These are phyloP conservation scores for Blastocystis sp. DNA, from an alignment of 352 stramenopile genomes.

Conservation along the genomic window DNA sequence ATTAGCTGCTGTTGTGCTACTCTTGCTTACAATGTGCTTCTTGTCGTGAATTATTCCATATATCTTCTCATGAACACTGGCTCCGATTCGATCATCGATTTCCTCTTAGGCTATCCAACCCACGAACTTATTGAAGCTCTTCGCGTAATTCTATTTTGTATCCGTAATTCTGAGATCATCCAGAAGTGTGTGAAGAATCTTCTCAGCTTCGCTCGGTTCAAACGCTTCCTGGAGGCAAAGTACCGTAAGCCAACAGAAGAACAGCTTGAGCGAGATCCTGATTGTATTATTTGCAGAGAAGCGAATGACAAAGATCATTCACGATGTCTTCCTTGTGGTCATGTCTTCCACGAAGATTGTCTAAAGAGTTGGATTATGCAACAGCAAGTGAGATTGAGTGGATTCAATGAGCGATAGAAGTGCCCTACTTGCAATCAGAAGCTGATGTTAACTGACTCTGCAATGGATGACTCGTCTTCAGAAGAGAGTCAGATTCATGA, in stretches of 20 bases:
- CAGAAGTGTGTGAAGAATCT: neutral
- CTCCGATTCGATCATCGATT: neutral
- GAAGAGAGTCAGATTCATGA: no score
- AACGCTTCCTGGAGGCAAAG: neutral
- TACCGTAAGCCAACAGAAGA: neutral
- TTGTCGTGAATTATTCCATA: neutral
- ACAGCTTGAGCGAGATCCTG: neutral
- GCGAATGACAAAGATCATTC: neutral
- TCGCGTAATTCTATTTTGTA: neutral
- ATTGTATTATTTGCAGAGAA: conserved; percentile 16
- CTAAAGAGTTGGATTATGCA: neutral
- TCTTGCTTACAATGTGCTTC: neutral
- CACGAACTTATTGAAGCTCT: neutral
- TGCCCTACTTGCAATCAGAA: conserved; percentile 1
- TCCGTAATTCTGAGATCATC: neutral
- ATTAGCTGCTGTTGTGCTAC: neutral
- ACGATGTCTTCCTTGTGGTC: neutral
- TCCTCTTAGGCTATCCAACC: neutral
- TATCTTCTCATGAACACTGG: neutral
- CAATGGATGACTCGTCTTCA: no score
- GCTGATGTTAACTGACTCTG: neutral
- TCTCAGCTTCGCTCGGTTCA: neutral
- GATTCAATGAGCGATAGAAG: neutral
- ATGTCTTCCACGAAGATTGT: neutral
- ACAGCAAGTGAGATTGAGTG: neutral